These are phyloP conservation scores for Verticillium longisporum DNA, from an alignment of 2,329 filamentous ascomycete genomes.

Conservation along the genomic window DNA sequence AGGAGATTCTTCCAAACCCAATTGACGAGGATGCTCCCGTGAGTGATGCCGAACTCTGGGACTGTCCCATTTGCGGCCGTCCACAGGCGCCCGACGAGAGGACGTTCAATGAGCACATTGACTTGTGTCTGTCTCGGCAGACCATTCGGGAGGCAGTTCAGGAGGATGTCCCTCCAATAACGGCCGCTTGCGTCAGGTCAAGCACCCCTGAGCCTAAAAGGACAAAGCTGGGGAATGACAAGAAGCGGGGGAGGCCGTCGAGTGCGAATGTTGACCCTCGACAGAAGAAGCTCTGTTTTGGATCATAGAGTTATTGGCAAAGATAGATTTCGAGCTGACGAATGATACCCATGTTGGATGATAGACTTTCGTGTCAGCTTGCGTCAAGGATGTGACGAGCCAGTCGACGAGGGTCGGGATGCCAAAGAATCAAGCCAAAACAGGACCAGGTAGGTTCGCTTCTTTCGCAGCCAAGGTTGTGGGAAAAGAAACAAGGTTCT, in stretches of 20 bases:
- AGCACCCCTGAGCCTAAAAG: slow-evolving; percentile 30
- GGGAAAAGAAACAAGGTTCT: no score
- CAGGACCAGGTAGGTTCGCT: no score
- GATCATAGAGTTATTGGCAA: slow-evolving; percentile 17
- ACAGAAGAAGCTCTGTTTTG: slow-evolving; percentile 48
- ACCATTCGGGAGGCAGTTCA: slow-evolving; percentile 81
- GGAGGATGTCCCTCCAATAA: slow-evolving; percentile 26
- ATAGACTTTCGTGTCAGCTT: neutral
- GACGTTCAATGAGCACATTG: slow-evolving; percentile 85
- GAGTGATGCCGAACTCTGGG: slow-evolving; percentile 51
- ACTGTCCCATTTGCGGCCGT: slow-evolving; percentile 80
- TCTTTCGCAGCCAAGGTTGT: no score
- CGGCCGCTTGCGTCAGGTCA: slow-evolving; percentile 8
- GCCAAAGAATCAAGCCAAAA: no score
- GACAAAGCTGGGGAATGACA: slow-evolving; percentile 19
- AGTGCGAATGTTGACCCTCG: slow-evolving; percentile 29
- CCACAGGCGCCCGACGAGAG: slow-evolving; percentile 70
- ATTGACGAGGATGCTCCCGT: slow-evolving; percentile 23
- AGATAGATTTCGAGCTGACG: neutral
- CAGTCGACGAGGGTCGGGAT: neutral
- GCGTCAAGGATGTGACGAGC: neutral
- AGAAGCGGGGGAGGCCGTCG: slow-evolving; percentile 29
- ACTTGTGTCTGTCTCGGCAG: slow-evolving; percentile 78
- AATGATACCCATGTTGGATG: slow-evolving; percentile 5
- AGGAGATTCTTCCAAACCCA: slow-evolving; percentile 43